Evolutionary conservation across 2,329 filamentous ascomycete genomes (phyloP).

Genomic region (Raffaelea ambrosiae): DNA sequence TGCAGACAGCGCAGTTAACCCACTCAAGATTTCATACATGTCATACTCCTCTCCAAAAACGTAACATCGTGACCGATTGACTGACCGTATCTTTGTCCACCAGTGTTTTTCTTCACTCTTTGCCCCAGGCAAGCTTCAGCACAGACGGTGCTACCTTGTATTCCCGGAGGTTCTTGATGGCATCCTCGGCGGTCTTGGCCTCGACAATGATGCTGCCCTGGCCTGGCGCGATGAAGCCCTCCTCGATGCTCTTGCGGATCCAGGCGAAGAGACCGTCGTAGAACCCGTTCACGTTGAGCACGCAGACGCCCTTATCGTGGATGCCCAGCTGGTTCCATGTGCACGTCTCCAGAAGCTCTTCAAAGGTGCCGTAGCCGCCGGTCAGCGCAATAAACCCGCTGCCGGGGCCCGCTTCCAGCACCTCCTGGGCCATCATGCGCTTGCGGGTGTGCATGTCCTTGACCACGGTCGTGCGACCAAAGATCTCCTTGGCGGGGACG

Average conservation of each 20-base stretch:
- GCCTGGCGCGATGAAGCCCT: conserved; percentile 65
- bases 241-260: conserved; percentile 65
- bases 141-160: conserved; percentile 71
- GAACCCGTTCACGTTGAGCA: conserved; percentile 84
- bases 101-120: conserved; percentile 32
- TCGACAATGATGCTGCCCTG: conserved; percentile 74
- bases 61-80: conserved; percentile 11
- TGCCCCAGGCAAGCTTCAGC: conserved; percentile 76
- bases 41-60: no score
- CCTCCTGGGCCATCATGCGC: conserved; percentile 83
- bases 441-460: conserved; percentile 96
- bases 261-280: conserved; percentile 81
- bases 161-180: conserved; percentile 58
- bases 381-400: conserved; percentile 82
- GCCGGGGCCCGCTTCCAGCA: conserved; percentile 71
- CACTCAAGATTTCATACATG: no score
- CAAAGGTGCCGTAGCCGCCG: conserved; percentile 89
- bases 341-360: conserved; percentile 85
- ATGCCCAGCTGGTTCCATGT: conserved; percentile 98
- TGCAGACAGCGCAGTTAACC: not conserved
- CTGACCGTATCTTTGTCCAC: not conserved
- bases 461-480: conserved; percentile 80
- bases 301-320: conserved; percentile 67
- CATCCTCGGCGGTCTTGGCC: conserved; percentile 62
- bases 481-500: conserved; percentile 56